Evolutionary conservation across 345 rosid species (phyloP).

Genomic region (Arabis alpina): DNA sequence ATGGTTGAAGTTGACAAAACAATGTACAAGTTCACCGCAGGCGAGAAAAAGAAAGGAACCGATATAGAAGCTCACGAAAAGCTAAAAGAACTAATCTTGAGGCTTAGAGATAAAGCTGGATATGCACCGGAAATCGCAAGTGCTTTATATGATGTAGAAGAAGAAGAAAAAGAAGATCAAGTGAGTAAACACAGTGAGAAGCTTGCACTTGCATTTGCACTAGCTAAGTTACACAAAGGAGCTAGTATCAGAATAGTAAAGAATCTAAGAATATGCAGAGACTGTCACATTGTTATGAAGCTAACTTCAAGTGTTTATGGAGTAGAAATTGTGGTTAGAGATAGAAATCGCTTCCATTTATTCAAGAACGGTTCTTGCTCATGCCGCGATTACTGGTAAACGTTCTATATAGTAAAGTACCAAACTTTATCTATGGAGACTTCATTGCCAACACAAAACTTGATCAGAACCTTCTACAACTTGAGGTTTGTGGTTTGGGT

Average conservation of each 20-base stretch:
- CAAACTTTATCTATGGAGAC: not conserved
- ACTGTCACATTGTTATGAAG: conserved; percentile 63
- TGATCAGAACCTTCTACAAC: not conserved
- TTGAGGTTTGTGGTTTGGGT: conserved; percentile 32
- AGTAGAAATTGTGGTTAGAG: conserved; percentile 63
- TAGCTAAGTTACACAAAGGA: conserved; percentile 50
- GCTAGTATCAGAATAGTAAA: conserved; percentile 55
- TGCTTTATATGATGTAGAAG: conserved; percentile 58
- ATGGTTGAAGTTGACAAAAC: conserved; percentile 47
- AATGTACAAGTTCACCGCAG: conserved; percentile 41
- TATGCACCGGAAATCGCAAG: conserved; percentile 58
- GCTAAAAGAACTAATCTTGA: conserved; percentile 39
- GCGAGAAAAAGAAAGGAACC: conserved; percentile 28
- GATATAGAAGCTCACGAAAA: conserved; percentile 31
- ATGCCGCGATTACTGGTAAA: conserved; percentile 67
- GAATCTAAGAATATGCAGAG: conserved; percentile 67
- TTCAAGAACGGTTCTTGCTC: conserved; percentile 60
- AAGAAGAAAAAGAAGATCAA: conserved; percentile 68
- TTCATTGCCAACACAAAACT: conserved; percentile 7
- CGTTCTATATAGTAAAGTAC: not conserved
- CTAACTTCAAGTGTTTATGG: conserved; percentile 55
- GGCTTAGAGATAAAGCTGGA: conserved; percentile 53
- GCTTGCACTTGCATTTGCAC: conserved; percentile 70
- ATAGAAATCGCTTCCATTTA: conserved; percentile 64
- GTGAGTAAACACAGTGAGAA: conserved; percentile 65